Percentiles rank a stretch among this genome's conserved stretches.
phyloP scores from a whole-genome alignment of 495 filamentous ascomycete genomes.

The Podospora pseudoanserina region DNA sequence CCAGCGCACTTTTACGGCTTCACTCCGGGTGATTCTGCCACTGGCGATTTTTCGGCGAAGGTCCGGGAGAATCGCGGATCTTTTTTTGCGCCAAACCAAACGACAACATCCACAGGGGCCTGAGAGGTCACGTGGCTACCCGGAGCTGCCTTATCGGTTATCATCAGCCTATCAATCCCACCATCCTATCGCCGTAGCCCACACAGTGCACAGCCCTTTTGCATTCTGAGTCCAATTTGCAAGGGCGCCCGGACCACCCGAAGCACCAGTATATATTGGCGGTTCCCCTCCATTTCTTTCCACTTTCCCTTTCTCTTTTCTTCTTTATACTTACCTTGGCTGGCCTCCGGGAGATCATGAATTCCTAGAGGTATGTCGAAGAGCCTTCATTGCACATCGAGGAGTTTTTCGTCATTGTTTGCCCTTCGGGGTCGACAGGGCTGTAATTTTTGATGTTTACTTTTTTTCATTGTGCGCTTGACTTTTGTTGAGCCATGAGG shows the following conservation, averaged over 20 bases:
- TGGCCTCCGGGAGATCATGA: slow-evolving; percentile 25
- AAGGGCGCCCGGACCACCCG: slow-evolving; percentile 22
- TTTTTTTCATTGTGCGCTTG: slow-evolving; percentile 32
- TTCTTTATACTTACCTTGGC: slow-evolving; percentile 34
- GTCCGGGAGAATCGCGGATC: slow-evolving; percentile 29
- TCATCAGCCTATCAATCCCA: no score
- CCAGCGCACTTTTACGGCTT: slow-evolving; percentile 19
- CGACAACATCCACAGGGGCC: background rate
- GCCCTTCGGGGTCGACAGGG: slow-evolving; percentile 40
- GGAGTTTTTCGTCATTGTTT: slow-evolving; percentile 32
- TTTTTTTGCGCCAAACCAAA: slow-evolving; percentile 10
- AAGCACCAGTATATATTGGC: background rate
- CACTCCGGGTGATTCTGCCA: slow-evolving; percentile 16
- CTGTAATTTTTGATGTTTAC: slow-evolving; percentile 36
- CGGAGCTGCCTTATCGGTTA: no score
- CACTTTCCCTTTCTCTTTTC: slow-evolving; percentile 15
- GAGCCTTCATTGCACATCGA: slow-evolving; percentile 40
- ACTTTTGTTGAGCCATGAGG: slow-evolving; percentile 24
- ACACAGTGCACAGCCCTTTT: background rate
- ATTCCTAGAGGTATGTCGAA: slow-evolving; percentile 23
- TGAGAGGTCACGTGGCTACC: background rate
- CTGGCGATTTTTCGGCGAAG: slow-evolving; percentile 28
- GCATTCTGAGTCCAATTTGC: slow-evolving; percentile 7
- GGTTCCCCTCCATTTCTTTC: slow-evolving; percentile 5
- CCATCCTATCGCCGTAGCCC: background rate